These are phyloP conservation scores for Passiflora organensis DNA, from an alignment of 345 rosid species.

Conservation along the genomic window DNA sequence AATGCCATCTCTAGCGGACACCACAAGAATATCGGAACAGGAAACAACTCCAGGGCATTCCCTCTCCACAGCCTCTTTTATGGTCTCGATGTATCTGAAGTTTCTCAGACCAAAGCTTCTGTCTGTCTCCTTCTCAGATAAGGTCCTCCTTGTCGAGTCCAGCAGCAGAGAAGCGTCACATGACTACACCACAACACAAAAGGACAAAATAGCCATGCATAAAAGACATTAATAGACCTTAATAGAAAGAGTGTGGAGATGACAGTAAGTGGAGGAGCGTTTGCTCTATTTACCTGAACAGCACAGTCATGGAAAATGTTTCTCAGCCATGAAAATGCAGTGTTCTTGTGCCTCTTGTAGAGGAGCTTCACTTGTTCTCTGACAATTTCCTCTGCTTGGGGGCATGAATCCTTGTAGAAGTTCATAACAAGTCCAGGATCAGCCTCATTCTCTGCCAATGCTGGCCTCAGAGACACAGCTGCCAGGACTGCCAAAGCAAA, in stretches of 20 bases:
- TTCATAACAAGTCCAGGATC: conserved; percentile 70
- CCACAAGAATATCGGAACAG: conserved; percentile 78
- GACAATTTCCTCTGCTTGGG: conserved; percentile 93
- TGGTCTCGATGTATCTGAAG: conserved; percentile 84
- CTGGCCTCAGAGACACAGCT: conserved; percentile 39
- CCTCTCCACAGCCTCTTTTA: conserved; percentile 92
- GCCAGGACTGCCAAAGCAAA: conserved; percentile 37
- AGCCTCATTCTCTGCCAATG: conserved; percentile 31
- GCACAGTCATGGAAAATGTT: conserved; percentile 99
- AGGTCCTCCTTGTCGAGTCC: conserved; percentile 88
- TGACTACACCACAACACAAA: conserved; percentile 38
- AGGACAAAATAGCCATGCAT: background rate
- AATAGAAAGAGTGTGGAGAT: too few relatives aligned
- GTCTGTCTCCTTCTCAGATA: conserved; percentile 95
- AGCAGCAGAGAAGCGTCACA: conserved; percentile 93
- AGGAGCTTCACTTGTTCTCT: conserved; percentile 85
- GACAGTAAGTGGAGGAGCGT: too few relatives aligned
- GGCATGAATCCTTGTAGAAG: conserved; percentile 86
- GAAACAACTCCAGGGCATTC: conserved; percentile 95
- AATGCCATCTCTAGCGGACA: conserved; percentile 86
- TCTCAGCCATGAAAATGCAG: conserved; percentile 99
- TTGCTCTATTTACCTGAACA: too few relatives aligned
- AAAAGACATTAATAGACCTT: background rate
- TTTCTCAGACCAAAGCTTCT: conserved; percentile 93
- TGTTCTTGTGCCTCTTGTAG: conserved; percentile 99